phyloP scores from a whole-genome alignment of 2,329 filamentous ascomycete genomes.

The Aspergillus flavus region DNA sequence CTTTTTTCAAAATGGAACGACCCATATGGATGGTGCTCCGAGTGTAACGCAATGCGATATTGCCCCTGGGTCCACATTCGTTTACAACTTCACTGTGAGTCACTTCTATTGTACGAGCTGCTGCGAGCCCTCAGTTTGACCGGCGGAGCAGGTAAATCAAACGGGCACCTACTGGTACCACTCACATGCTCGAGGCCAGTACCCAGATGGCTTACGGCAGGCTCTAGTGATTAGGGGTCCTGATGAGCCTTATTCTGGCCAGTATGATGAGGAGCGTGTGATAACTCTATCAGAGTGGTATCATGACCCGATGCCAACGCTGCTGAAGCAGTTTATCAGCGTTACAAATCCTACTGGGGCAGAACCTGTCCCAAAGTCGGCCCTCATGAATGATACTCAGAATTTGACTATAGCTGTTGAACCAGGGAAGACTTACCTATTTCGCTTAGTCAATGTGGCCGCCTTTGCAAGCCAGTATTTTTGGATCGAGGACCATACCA shows the following conservation, averaged over 20 bases:
- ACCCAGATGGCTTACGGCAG: conserved; percentile 69
- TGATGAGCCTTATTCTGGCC: conserved; percentile 38
- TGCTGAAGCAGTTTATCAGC: conserved; percentile 2
- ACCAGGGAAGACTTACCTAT: conserved; percentile 71
- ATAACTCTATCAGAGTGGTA: conserved; percentile 8
- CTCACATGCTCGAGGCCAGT: conserved; percentile 65
- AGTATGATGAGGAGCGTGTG: conserved; percentile 5
- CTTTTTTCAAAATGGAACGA: conserved; percentile 75
- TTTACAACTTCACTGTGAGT: conserved; percentile 63
- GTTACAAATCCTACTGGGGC: conserved; percentile 60
- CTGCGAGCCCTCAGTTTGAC: neutral
- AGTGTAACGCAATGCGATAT: conserved; percentile 70
- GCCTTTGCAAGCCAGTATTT: conserved; percentile 64
- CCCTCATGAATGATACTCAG: conserved; percentile 69
- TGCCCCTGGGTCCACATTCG: conserved; percentile 62
- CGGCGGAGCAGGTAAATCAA: conserved; percentile 47
- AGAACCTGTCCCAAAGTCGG: conserved; percentile 67
- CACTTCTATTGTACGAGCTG: neutral
- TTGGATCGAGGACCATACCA: conserved; percentile 56
- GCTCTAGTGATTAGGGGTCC: conserved; percentile 67
- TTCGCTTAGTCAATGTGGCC: conserved; percentile 73
- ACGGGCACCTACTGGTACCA: conserved; percentile 68
- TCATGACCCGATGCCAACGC: conserved; percentile 3
- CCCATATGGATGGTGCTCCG: conserved; percentile 71
- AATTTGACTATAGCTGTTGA: conserved; percentile 61